Base-by-base conservation (phyloP, 306 rosid species). In the Prunus armeniaca region DNA sequence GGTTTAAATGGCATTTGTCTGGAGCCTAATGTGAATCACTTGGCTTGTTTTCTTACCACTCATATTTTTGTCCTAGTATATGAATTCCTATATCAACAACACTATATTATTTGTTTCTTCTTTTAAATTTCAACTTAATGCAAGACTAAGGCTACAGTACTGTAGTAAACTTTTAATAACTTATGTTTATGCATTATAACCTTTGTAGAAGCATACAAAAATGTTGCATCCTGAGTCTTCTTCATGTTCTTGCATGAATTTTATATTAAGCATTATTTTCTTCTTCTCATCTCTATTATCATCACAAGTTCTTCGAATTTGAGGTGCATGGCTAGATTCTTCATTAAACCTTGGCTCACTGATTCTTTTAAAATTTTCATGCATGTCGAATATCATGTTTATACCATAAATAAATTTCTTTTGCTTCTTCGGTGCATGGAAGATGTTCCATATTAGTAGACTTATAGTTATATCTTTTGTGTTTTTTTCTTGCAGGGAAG, bases 401-500 rank as follows among this genome's bases (percentile, higher is more conserved):
- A 1, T 38, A 43, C 2, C 75, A 28, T 71, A 28, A 70, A 69
- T 51, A 6, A 54, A 3, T 30, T 2, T 71, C 50, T 5, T 34
- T 69, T 70, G 45, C 47, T 52, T 54, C 34, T 2, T 14, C 7
- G 4, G 9, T 56, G 34, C 66, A 38, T 22, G 67, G 43, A 62
- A 19, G 67, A 25, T 11, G 34, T 25, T 20, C 19, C 32, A 60
- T 12, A n/a, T 60, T 25, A 12, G 17, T 15, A 32, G 20, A 7
- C 20, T 2, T 72, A 2, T 14, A 38, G 2, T 71, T 38, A 22
- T 43, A 20, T 55, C 24, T 34, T 2, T 34, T 38, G 22, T 72
- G 9, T 45, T 68, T 76, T 56, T 8, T 25, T 2, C 69, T 77
- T 69, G 67, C 62, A 84, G 87, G 84, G 20, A 74, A 77, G 71